Conservation (phyloP, 495 filamentous ascomycete species). For the Elasticomyces elasticus region DNA sequence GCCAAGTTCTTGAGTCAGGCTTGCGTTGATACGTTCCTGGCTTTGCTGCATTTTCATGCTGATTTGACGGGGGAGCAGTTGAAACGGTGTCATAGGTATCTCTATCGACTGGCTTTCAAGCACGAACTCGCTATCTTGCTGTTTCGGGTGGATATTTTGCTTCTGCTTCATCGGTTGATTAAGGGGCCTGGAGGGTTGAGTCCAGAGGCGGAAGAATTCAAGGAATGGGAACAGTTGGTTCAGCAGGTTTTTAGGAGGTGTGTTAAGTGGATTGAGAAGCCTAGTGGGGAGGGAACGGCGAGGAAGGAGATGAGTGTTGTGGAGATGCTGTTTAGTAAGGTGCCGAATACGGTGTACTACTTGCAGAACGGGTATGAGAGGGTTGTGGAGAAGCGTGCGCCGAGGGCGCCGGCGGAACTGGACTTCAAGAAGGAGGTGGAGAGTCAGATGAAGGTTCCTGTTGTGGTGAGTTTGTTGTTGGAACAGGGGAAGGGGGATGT, state of each 20-base stretch:
- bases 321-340: constrained; percentile 92
- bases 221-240: constrained; percentile 86
- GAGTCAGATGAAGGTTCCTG: constrained; percentile 55
- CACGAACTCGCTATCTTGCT: constrained; percentile 80
- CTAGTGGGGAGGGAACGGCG: constrained; percentile 8
- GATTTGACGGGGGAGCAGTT: constrained; percentile 74
- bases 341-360: constrained; percentile 68
- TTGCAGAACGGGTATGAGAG: constrained; percentile 85
- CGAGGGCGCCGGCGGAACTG: constrained; percentile 61
- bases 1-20: constrained; percentile 70
- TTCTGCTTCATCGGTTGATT: constrained; percentile 81
- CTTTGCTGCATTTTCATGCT: constrained; percentile 66
- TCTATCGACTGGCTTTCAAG: constrained; percentile 92
- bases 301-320: constrained; percentile 60
- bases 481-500: constrained; percentile 64
- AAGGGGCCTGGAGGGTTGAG: constrained; percentile 78
- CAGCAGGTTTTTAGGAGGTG: constrained; percentile 51
- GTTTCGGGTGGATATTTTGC: constrained; percentile 82
- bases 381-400: constrained; percentile 51
- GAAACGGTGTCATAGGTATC: constrained; percentile 89
- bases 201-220: constrained; percentile 46
- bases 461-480: constrained; percentile 67
- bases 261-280: constrained; percentile 70
- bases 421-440: constrained; percentile 65
- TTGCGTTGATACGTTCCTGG: constrained; percentile 80